These are phyloP conservation scores for Thalassiosira allenii DNA, from an alignment of 352 stramenopile species.

Conservation along the genomic window DNA sequence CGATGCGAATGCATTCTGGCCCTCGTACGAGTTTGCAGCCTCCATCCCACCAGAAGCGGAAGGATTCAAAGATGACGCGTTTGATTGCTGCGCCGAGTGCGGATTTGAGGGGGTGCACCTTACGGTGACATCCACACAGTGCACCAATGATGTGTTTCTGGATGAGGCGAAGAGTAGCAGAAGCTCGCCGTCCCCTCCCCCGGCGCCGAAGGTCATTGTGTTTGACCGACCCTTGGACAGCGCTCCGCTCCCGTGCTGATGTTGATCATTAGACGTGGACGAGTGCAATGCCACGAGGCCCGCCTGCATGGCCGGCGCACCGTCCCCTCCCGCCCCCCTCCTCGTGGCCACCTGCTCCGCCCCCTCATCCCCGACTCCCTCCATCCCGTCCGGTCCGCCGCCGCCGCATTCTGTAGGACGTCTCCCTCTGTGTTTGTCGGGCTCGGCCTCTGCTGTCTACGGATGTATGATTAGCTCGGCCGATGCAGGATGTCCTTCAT, in stretches of 20 bases:
- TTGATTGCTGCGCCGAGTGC: background rate
- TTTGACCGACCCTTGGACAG: conserved; percentile 20
- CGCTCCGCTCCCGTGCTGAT: background rate
- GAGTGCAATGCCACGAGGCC: conserved; percentile 24
- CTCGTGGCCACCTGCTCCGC: conserved; percentile 6
- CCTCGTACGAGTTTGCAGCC: background rate
- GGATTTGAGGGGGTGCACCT: conserved; percentile 70
- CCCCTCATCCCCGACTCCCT: background rate
- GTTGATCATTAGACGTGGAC: background rate
- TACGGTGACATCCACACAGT: conserved; percentile 82
- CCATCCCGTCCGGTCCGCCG: background rate
- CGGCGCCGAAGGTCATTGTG: conserved; percentile 8
- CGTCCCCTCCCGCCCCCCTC: conserved; percentile 29
- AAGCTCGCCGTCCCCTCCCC: conserved; percentile 58
- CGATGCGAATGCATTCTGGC: conserved; percentile 19
- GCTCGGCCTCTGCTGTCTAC: too few species aligned
- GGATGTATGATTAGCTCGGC: too few species aligned
- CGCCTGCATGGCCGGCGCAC: conserved; percentile 47
- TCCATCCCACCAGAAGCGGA: background rate
- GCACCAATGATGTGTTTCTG: conserved; percentile 66
- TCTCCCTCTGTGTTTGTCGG: too few species aligned
- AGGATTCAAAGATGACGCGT: background rate
- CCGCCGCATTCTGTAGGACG: too few species aligned
- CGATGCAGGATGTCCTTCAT: conserved; percentile 65
- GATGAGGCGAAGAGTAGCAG: conserved; percentile 77